Conservation (phyloP, 495 filamentous ascomycete genomes). For the Chaetomium tenue region DNA sequence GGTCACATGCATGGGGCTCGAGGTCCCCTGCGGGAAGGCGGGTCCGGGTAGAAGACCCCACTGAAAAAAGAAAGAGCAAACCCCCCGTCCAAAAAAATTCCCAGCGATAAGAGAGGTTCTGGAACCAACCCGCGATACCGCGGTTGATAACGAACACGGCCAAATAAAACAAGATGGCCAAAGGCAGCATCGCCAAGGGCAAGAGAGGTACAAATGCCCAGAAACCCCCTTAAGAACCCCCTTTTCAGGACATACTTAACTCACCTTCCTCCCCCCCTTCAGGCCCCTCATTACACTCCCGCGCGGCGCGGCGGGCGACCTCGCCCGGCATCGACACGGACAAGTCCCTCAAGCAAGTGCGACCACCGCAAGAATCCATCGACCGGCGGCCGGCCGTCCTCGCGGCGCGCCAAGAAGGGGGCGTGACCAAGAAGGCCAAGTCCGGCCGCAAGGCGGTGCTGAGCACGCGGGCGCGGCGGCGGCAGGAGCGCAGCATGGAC, state of each 20-base stretch:
- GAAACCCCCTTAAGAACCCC: too few relatives aligned
- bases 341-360: slow-evolving; percentile 66
- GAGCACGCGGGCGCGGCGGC: slow-evolving; percentile 61
- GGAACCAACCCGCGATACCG: slow-evolving; percentile 12
- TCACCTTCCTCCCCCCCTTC: background rate
- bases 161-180: slow-evolving; percentile 35
- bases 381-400: slow-evolving; percentile 59
- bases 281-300: slow-evolving; percentile 60
- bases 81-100: slow-evolving; percentile 1
- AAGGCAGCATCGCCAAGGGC: slow-evolving; percentile 42
- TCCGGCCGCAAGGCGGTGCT: slow-evolving; percentile 58
- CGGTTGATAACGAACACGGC: slow-evolving; percentile 8
- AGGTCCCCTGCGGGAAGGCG: background rate
- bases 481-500: slow-evolving; percentile 71
- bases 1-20: background rate
- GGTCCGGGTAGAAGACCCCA: background rate
- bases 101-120: slow-evolving; percentile 22
- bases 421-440: slow-evolving; percentile 64
- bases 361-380: slow-evolving; percentile 53
- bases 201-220: slow-evolving; percentile 37
- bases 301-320: slow-evolving; percentile 68
- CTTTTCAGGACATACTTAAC: background rate
- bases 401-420: slow-evolving; percentile 57
- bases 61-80: background rate
- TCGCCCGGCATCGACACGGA: slow-evolving; percentile 71